Evolutionary conservation across 495 filamentous ascomycete genomes (phyloP).

Genomic region (Xylaria venustula): DNA sequence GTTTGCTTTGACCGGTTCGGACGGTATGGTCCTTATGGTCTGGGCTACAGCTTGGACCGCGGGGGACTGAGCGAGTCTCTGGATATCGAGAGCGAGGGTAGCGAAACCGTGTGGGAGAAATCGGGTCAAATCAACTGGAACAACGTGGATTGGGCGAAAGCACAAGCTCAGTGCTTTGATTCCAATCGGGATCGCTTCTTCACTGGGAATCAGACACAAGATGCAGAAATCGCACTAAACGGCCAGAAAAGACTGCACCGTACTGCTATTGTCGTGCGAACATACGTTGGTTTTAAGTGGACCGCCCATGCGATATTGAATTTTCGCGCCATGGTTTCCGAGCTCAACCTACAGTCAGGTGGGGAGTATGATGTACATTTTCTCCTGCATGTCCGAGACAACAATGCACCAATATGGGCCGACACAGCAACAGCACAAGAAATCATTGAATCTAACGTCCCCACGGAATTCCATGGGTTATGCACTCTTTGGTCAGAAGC

Average conservation of each 20-base stretch:
- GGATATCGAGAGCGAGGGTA: conserved; percentile 72
- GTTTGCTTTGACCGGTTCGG: conserved; percentile 95
- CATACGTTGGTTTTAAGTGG: conserved; percentile 69
- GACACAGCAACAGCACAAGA: conserved; percentile 53
- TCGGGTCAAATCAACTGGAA: conserved; percentile 72
- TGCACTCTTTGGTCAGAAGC: conserved; percentile 89
- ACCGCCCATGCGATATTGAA: conserved; percentile 65
- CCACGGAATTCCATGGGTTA: conserved; percentile 82
- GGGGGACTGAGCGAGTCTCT: conserved; percentile 77
- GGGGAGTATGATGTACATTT: conserved; percentile 79
- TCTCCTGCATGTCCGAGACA: conserved; percentile 74
- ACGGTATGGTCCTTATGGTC: conserved; percentile 83
- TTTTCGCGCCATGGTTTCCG: conserved; percentile 76
- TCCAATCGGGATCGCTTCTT: conserved; percentile 67
- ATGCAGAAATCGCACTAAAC: conserved; percentile 24
- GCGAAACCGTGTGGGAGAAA: conserved; percentile 67
- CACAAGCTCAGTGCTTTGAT: conserved; percentile 65
- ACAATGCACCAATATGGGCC: conserved; percentile 62
- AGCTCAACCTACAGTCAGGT: conserved; percentile 69
- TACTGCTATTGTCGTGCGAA: conserved; percentile 70
- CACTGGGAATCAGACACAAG: conserved; percentile 26
- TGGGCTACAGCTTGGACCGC: conserved; percentile 71
- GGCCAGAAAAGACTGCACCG: conserved; percentile 46
- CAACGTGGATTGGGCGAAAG: conserved; percentile 70
- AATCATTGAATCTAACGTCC: conserved; percentile 70